phyloP scores from a whole-genome alignment of 164 flowering plant genomes.

The Litsea cubeba region DNA sequence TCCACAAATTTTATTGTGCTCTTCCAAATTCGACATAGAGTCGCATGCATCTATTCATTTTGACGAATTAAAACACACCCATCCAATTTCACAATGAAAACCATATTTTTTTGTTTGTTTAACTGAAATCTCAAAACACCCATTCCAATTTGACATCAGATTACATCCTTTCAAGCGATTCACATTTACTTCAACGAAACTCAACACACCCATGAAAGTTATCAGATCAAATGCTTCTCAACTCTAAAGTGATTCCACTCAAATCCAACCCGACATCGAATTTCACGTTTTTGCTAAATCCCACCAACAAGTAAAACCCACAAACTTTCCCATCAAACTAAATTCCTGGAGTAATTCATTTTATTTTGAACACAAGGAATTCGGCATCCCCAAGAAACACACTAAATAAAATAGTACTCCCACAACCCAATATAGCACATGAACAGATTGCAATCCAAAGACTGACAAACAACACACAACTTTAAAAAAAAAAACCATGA shows the following conservation, averaged over 20 bases:
- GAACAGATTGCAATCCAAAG: neutral
- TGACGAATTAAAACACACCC: neutral
- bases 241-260: neutral
- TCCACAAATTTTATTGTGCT: neutral
- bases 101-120: neutral
- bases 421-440: neutral
- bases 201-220: neutral
- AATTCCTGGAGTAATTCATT: neutral
- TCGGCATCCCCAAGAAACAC: neutral
- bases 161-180: neutral
- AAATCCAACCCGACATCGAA: neutral
- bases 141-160: neutral
- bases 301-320: neutral
- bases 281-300: neutral
- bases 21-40: neutral
- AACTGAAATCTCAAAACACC: neutral
- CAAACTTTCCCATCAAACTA: neutral
- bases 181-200: neutral
- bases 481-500: neutral
- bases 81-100: neutral
- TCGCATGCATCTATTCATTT: neutral
- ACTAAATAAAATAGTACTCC: neutral
- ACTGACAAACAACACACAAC: neutral
- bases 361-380: too few species aligned
- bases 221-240: neutral